Evolutionary conservation across 2,329 filamentous ascomycete genomes (phyloP), one percentile per base, ranked within the genome.

Genomic region (Hymenoscyphus salicellus): DNA sequence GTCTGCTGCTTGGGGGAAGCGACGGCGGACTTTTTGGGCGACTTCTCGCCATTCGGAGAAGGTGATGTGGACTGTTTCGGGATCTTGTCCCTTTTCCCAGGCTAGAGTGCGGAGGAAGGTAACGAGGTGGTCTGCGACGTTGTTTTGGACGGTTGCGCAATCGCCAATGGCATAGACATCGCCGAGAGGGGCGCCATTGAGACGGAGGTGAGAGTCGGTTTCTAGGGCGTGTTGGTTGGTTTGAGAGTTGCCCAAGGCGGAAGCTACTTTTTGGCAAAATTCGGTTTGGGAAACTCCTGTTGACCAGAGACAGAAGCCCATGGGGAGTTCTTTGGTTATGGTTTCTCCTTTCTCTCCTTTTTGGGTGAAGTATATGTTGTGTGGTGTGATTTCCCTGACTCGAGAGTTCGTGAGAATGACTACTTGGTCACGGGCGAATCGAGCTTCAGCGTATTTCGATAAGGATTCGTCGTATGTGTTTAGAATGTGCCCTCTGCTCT

Each of bases 391-490:
- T 77, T 97, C 94, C 77, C 93, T 92, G 23, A 99, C 95, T 66
- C 95, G 87, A 1, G 95, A 89, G 77, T 97, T 98, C 61, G 93
- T 97, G 70, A 97, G 84, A 8, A 99, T 89, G 55, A 96, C 89
- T 63, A 99, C 90, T 70, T 93, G 88, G 75, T 99, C 95, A 73
- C 95, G 92, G 20, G 90, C 87, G 74, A 99, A 97, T 52, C 91
- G 89, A 61, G 91, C 86, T 78, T 99, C 95, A 23, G 95, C 94
- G 75, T 96, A 99, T 75, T 88, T 88, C 11, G 93, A 97, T 1
- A 99, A 84, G 0, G 92, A 89, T 79, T 99, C 95, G 70, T 99
- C 95, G 75, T 99, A 99, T 0, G 95, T 99, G 80, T 99, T 99
- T 33, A 99, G 83, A 68, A 99, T 99, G 72, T 99, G 95, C 49